Evolutionary conservation across 495 filamentous ascomycete genomes (phyloP).

Genomic region (Aspergillus hancockii): DNA sequence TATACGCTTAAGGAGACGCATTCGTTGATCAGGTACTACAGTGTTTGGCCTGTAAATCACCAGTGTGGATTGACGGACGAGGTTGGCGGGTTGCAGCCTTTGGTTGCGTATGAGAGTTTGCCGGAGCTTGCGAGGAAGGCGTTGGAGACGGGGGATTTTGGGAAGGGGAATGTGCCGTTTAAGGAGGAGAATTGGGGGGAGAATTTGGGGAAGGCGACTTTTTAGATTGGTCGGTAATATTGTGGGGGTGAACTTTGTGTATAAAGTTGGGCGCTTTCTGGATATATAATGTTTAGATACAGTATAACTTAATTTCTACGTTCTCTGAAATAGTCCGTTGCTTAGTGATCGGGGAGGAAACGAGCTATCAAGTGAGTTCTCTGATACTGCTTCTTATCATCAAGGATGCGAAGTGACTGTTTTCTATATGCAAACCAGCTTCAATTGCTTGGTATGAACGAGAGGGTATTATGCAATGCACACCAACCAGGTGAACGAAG

Average conservation of each 20-base stretch:
- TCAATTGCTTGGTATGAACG: no score
- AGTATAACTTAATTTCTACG: not conserved
- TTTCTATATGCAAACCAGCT: no score
- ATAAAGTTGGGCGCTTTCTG: not conserved
- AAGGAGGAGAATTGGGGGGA: conserved; percentile 40
- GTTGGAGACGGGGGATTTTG: conserved; percentile 45
- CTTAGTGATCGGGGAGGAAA: no score
- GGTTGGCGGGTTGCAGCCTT: conserved; percentile 51
- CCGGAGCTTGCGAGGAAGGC: conserved; percentile 37
- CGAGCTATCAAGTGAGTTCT: no score
- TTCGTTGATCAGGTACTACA: conserved; percentile 50
- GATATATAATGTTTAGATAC: not conserved
- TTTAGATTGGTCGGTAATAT: conserved; percentile 19
- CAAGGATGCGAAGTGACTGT: no score
- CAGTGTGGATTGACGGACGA: conserved; percentile 42
- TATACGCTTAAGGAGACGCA: conserved; percentile 39
- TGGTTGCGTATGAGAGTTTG: conserved; percentile 58
- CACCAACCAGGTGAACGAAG: no score
- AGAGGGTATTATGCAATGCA: no score
- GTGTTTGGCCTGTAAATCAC: conserved; percentile 52
- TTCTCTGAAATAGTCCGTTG: no score
- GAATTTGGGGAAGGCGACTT: conserved; percentile 40
- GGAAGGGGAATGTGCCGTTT: conserved; percentile 45
- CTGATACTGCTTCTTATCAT: no score
- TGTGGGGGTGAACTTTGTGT: not conserved